Evolutionary conservation across 805 yeast species (phyloP).

Genomic region (Soucietia sequanensis): DNA sequence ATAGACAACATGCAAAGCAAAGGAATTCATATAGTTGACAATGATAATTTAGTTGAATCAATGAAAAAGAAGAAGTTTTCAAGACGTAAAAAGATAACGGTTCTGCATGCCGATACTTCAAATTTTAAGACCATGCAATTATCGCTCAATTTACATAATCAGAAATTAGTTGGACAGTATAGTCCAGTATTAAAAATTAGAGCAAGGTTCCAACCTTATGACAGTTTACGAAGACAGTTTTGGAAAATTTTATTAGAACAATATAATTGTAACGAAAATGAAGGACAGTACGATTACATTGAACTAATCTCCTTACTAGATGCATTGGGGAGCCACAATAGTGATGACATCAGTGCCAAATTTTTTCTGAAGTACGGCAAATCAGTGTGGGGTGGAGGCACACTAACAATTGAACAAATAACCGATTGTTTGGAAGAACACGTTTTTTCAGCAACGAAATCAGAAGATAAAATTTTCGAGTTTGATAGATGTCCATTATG

Average conservation of each 20-base stretch:
- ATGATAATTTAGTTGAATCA: slow-evolving; percentile 29
- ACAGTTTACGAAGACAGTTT: slow-evolving; percentile 59
- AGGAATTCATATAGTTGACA: slow-evolving; percentile 14
- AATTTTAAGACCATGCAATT: slow-evolving; percentile 43
- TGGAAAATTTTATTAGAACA: slow-evolving; percentile 65
- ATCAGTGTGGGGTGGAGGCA: slow-evolving; percentile 55
- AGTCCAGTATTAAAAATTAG: slow-evolving; percentile 57
- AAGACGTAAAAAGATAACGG: slow-evolving; percentile 28
- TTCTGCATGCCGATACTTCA: slow-evolving; percentile 35
- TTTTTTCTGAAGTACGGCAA: slow-evolving; percentile 49
- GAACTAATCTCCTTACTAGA: slow-evolving; percentile 68
- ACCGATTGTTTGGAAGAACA: slow-evolving; percentile 47
- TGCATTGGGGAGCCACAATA: slow-evolving; percentile 51
- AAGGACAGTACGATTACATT: slow-evolving; percentile 44
- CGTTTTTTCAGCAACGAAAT: slow-evolving; percentile 17
- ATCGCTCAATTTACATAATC: slow-evolving; percentile 27
- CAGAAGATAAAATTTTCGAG: slow-evolving; percentile 47
- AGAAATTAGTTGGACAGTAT: slow-evolving; percentile 35
- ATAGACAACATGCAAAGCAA: slow-evolving; percentile 1
- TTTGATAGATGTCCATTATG: slow-evolving; percentile 82
- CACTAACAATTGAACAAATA: slow-evolving; percentile 43
- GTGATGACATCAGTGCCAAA: slow-evolving; percentile 52
- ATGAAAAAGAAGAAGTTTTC: slow-evolving; percentile 25
- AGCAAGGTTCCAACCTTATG: slow-evolving; percentile 67
- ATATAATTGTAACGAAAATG: slow-evolving; percentile 42